Conservation (phyloP, 768 basidiomycete species). For the Lactarius pseudohatsudake region DNA sequence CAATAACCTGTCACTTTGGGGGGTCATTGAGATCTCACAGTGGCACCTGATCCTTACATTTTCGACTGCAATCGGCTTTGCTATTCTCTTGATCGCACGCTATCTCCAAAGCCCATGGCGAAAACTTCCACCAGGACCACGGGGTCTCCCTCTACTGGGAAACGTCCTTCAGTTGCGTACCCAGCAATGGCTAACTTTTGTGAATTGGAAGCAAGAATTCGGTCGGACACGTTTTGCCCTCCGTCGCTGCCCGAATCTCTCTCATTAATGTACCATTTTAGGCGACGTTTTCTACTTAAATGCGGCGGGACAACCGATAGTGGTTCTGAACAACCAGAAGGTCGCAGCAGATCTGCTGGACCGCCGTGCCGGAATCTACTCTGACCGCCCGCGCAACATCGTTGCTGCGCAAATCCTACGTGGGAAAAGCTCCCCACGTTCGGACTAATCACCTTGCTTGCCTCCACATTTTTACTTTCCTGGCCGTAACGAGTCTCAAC, state of each 20-base stretch:
- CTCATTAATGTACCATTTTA: slow-evolving; percentile 1
- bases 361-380: slow-evolving; percentile 25
- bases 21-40: not conserved
- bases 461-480: not conserved
- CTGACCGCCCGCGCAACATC: slow-evolving; percentile 26
- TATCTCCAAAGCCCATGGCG: slow-evolving; percentile 28
- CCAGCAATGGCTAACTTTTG: slow-evolving; percentile 24
- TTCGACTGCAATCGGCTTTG: not conserved
- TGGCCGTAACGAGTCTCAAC: too few species aligned
- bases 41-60: slow-evolving; percentile 1
- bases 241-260: not conserved
- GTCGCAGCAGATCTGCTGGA: slow-evolving; percentile 31
- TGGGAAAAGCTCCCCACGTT: slow-evolving; percentile 16
- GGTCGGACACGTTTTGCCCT: slow-evolving; percentile 11
- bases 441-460: slow-evolving; percentile 16
- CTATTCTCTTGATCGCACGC: not conserved
- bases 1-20: not conserved
- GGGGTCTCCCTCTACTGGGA: slow-evolving; percentile 21
- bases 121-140: slow-evolving; percentile 24
- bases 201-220: slow-evolving; percentile 20
- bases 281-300: slow-evolving; percentile 28
- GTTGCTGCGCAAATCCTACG: slow-evolving; percentile 22
- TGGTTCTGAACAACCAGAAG: slow-evolving; percentile 32
- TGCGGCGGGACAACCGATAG: slow-evolving; percentile 25
- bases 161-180: slow-evolving; percentile 19